A percentile compares a stretch with the other conserved stretches of the same genome.
Evolutionary conservation across 495 filamentous ascomycete species (phyloP).

Genomic region (Rostrohypoxylon terebratum): DNA sequence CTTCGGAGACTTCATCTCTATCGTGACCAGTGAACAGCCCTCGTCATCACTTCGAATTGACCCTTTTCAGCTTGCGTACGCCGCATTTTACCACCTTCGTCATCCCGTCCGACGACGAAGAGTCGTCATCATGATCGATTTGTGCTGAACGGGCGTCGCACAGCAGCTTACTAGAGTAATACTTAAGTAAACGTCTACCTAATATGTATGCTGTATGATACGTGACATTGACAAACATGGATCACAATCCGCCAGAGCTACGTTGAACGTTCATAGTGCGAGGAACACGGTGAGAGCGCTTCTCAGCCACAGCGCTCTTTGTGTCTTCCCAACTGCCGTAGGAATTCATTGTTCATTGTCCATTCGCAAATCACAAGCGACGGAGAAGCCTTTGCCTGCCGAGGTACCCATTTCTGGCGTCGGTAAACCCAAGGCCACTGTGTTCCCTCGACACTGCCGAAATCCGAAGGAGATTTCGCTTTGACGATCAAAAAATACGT

Average conservation of each 20-base stretch:
- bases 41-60: conserved; percentile 9
- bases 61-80: conserved; percentile 12
- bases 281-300: conserved; percentile 30
- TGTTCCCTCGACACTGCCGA: conserved; percentile 21
- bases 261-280: conserved; percentile 32
- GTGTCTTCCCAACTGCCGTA: conserved; percentile 34
- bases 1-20: conserved; percentile 14
- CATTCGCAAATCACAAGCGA: conserved; percentile 39
- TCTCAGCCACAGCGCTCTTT: conserved; percentile 13
- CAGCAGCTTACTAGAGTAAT: conserved; percentile 41
- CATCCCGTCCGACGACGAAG: conserved; percentile 15
- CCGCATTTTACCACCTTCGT: conserved; percentile 23
- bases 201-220: conserved; percentile 27
- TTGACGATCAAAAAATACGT: conserved; percentile 2
- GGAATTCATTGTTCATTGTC: neutral
- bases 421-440: conserved; percentile 32
- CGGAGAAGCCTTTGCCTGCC: conserved; percentile 18
- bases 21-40: conserved; percentile 3
- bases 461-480: conserved; percentile 14
- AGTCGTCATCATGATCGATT: conserved; percentile 39
- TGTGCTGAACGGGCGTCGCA: conserved; percentile 37
- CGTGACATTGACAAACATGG: conserved; percentile 40
- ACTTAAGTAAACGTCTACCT: conserved; percentile 9
- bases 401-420: conserved; percentile 37
- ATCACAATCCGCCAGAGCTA: conserved; percentile 34